These are phyloP conservation scores for Heteromeles arbutifolia DNA, from an alignment of 306 rosid species.

Conservation along the genomic window DNA sequence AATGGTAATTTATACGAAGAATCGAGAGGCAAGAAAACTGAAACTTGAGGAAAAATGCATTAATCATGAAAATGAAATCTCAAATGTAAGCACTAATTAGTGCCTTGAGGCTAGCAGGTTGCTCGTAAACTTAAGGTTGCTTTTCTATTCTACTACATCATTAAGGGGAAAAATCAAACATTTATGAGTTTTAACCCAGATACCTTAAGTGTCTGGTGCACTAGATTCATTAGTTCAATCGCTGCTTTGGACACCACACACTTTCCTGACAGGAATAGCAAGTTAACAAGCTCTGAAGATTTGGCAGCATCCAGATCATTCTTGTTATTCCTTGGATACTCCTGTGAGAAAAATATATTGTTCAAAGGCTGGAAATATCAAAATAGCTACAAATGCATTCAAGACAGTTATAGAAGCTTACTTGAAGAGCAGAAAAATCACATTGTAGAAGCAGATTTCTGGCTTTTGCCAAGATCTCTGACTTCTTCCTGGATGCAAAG, in stretches of 20 bases:
- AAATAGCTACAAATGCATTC: constrained; percentile 10
- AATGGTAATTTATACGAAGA: not conserved
- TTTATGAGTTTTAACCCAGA: constrained; percentile 1
- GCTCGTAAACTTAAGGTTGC: not conserved
- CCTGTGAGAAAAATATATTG: constrained; percentile 35
- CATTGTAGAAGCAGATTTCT: constrained; percentile 72
- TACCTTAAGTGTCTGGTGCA: constrained; percentile 88
- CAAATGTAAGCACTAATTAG: too few relatives aligned
- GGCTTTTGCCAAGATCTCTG: constrained; percentile 79
- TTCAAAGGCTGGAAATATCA: constrained; percentile 19
- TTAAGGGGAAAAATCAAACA: not conserved
- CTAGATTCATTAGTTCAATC: constrained; percentile 62
- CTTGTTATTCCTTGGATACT: constrained; percentile 48
- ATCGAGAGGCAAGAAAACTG: not conserved
- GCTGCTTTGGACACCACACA: constrained; percentile 86
- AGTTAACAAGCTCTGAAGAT: constrained; percentile 52
- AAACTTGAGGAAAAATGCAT: not conserved
- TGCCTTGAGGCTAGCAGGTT: too few relatives aligned
- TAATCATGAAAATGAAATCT: not conserved
- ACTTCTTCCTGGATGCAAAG: constrained; percentile 82
- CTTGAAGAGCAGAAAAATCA: constrained; percentile 72
- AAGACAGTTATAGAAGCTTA: constrained; percentile 30
- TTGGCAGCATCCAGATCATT: constrained; percentile 25
- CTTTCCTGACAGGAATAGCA: constrained; percentile 76
- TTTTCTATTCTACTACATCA: not conserved